Conservation (phyloP, 805 yeast species). For the Metschnikowia chrysomelidarum region DNA sequence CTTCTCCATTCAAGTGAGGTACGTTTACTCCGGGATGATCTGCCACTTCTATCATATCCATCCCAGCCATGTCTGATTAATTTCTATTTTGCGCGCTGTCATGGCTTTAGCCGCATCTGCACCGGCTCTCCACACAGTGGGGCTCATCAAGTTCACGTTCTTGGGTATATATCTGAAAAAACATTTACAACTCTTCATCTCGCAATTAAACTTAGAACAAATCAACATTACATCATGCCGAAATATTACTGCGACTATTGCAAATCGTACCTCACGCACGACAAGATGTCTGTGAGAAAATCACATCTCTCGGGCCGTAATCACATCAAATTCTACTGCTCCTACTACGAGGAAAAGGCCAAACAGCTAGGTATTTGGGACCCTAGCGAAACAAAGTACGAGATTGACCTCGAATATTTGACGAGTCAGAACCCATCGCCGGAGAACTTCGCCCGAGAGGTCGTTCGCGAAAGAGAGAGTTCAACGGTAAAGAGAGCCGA, state of each 20-base stretch:
- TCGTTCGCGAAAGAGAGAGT: slow-evolving; percentile 14
- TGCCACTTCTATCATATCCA: too few species aligned
- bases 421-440: slow-evolving; percentile 32
- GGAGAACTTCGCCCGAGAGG: slow-evolving; percentile 11
- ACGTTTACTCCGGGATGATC: too few species aligned
- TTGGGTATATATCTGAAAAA: too few species aligned
- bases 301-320: slow-evolving; percentile 76
- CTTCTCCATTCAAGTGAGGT: too few species aligned
- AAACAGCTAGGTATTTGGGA: slow-evolving; percentile 34
- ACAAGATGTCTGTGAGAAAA: slow-evolving; percentile 80
- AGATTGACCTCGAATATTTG: slow-evolving; percentile 33
- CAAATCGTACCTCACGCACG: slow-evolving; percentile 79
- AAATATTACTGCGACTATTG: slow-evolving; percentile 85
- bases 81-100: too few species aligned
- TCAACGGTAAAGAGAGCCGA: slow-evolving; percentile 16
- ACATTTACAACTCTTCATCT: too few species aligned
- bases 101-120: too few species aligned
- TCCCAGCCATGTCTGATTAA: too few species aligned
- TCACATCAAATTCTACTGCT: slow-evolving; percentile 69
- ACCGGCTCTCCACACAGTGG: too few species aligned
- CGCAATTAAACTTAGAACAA: neutral
- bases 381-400: slow-evolving; percentile 30
- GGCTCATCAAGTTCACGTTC: too few species aligned
- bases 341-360: slow-evolving; percentile 59
- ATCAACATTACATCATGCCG: slow-evolving; percentile 49